phyloP scores from a whole-genome alignment of 805 yeast genomes.

The Zygosaccharomyces gambellarensis region DNA sequence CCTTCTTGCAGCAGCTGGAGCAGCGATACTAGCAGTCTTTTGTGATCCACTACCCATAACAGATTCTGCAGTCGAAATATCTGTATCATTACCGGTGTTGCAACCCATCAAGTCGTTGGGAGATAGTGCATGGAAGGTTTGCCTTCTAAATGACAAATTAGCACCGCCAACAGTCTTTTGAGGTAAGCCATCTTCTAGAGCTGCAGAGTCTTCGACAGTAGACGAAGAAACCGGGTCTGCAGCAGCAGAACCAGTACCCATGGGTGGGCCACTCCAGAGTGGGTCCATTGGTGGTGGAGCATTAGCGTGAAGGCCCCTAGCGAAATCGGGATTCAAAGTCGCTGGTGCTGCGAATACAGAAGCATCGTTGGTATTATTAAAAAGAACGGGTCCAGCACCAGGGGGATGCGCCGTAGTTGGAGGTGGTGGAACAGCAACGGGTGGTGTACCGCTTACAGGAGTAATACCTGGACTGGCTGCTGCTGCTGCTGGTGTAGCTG shows the following conservation, averaged over 20 bases:
- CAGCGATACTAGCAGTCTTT: slow-evolving; percentile 2
- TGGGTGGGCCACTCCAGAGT: slow-evolving; percentile 17
- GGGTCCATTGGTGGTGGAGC: slow-evolving; percentile 15
- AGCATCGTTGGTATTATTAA: slow-evolving; percentile 17
- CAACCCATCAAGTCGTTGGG: slow-evolving; percentile 19
- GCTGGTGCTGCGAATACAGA: slow-evolving; percentile 14
- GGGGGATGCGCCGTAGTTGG: background rate
- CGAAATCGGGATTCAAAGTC: slow-evolving; percentile 7
- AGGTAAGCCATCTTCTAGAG: slow-evolving; percentile 12
- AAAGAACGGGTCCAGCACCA: slow-evolving; percentile 7
- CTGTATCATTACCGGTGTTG: slow-evolving; percentile 5
- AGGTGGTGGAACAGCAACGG: background rate
- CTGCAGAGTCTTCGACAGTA: slow-evolving; percentile 12
- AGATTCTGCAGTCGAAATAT: slow-evolving; percentile 3
- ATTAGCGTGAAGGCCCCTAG: slow-evolving; percentile 3
- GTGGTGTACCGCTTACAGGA: background rate
- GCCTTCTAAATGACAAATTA: slow-evolving; percentile 29
- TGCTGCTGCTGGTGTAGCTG: background rate
- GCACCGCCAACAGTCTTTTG: slow-evolving; percentile 15
- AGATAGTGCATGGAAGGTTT: slow-evolving; percentile 32
- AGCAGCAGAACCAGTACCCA: slow-evolving; percentile 8
- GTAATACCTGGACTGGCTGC: background rate
- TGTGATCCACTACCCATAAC: slow-evolving; percentile 1
- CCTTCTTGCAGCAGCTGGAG: slow-evolving; percentile 18
- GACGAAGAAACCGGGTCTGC: slow-evolving; percentile 6